Evolutionary conservation across 768 basidiomycete species (phyloP), one percentile per base, ranked within the genome.

Genomic region (Clitopilus passeckerianus): DNA sequence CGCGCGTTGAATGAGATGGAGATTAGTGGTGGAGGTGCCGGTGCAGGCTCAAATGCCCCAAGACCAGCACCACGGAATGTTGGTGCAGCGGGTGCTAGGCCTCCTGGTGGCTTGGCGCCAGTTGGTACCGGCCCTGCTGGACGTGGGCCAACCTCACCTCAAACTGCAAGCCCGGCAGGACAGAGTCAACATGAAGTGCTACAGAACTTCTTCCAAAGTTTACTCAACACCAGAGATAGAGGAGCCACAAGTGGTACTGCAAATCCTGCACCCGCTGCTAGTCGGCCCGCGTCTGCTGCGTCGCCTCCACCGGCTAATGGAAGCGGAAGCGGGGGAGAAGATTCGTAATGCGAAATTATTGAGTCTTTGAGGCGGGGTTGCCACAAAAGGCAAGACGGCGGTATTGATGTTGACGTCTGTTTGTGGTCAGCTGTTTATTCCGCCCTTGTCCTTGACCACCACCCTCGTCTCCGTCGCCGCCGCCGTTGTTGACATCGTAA

Each of bases 1-100:
- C 86, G 86, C 56, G 94, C 91, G 1, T 80, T 97, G 59, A 82
- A 81, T 20, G 93, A 95, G 59, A 94, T 97, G 93, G 93, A 96
- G 66, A 80, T 81, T 54, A 82, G 82, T 5, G 68, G 79, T 52
- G 71, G 72, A 20, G 67, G 72, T 43, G 67, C 70, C 9, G 69
- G 65, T 34, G 57, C 72, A 30, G 60, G 63, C 6, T 3, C 27
- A 7, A 30, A 7, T 30, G 56, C 67, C 20, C 57, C 71, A 14
- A 57, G 71, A 16, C 70, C 68, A 52, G 59, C 63, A 33, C 64
- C 53, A 1, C 57, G 60, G 14, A 60, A 59, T 15, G 64, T 70
- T n/a, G 68, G 2, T 68, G 71, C 44, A 72, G 68, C 68, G 66
- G 60, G 61, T 66, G n/a, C 56, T 67, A 44, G 74, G 34, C 70